Conservation (phyloP, 345 rosid genomes). For the Populus simonii region DNA sequence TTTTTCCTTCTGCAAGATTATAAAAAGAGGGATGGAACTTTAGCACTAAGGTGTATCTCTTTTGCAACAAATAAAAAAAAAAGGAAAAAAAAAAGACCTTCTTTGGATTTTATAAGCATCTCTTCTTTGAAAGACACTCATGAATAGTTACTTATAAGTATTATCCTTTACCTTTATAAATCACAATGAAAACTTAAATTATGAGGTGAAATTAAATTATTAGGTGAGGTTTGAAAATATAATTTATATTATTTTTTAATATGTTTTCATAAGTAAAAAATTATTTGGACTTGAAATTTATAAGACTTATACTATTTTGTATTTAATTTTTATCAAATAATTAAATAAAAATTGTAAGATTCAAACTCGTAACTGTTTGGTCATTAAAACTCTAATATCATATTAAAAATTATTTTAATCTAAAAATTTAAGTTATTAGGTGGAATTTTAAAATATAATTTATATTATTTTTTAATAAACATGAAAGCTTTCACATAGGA, state of each 20-base stretch:
- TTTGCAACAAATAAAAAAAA: not conserved
- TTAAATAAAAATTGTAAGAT: no score
- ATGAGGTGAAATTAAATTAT: no score
- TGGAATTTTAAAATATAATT: no score
- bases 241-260: no score
- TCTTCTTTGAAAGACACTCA: slow-evolving; percentile 10
- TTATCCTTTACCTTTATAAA: not conserved
- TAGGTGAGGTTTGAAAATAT: no score
- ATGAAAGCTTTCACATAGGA: not conserved
- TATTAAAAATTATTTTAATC: no score
- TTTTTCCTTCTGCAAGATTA: not conserved
- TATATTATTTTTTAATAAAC: no score
- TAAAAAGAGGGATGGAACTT: slow-evolving; percentile 16
- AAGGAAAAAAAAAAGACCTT: not conserved
- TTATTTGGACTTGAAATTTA: fast-evolving
- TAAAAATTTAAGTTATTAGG: no score
- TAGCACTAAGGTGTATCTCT: slow-evolving; percentile 2
- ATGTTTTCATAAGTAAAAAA: no score
- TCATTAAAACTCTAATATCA: no score
- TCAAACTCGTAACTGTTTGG: fast-evolving
- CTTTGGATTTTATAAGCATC: not conserved
- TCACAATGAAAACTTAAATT: not conserved
- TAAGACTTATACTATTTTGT: no score
- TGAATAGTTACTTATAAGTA: not conserved
- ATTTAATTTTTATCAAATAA: no score